Percentiles rank a stretch among this genome's conserved stretches.
Conservation (phyloP, 2,329 filamentous ascomycete genomes). For the Pseudopithomyces maydicus region DNA sequence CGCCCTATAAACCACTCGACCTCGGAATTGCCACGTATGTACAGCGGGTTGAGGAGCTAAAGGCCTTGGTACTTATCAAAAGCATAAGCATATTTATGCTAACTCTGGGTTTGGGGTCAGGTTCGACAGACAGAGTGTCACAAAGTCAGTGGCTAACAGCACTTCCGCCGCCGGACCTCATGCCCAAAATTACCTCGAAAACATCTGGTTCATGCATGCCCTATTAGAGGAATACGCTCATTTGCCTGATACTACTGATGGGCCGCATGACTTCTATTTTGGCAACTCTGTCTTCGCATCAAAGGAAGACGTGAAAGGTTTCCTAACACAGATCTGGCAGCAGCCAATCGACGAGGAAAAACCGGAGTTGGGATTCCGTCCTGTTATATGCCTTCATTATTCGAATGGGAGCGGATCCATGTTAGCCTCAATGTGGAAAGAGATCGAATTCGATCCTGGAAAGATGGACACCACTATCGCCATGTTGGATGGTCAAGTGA, state of each 20-base stretch:
- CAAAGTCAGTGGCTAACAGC: background rate
- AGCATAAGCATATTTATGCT: background rate
- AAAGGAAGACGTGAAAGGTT: slow-evolving; percentile 7
- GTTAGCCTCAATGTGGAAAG: slow-evolving; percentile 4
- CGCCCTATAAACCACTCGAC: slow-evolving; percentile 17
- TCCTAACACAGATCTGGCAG: slow-evolving; percentile 19
- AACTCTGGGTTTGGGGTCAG: background rate
- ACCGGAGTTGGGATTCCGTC: slow-evolving; percentile 11
- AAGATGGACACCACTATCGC: slow-evolving; percentile 17
- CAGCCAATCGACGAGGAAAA: slow-evolving; percentile 17
- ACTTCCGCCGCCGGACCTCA: slow-evolving; percentile 13
- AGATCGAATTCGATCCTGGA: slow-evolving; percentile 17
- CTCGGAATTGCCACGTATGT: slow-evolving; percentile 19
- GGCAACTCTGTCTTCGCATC: slow-evolving; percentile 17
- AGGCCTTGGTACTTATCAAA: background rate
- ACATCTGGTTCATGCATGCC: slow-evolving; percentile 21
- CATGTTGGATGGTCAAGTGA: slow-evolving; percentile 19
- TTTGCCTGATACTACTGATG: slow-evolving; percentile 2
- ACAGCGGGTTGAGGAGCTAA: background rate
- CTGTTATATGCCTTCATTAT: slow-evolving; percentile 19
- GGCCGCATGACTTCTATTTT: slow-evolving; percentile 19
- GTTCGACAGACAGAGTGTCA: slow-evolving; percentile 9
- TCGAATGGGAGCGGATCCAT: slow-evolving; percentile 10
- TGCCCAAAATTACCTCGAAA: slow-evolving; percentile 16
- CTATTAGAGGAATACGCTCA: slow-evolving; percentile 16